Percentiles rank a stretch among this genome's conserved stretches.
Evolutionary conservation across 2,329 filamentous ascomycete species (phyloP).

Genomic region (Lachnellula subtilissima): DNA sequence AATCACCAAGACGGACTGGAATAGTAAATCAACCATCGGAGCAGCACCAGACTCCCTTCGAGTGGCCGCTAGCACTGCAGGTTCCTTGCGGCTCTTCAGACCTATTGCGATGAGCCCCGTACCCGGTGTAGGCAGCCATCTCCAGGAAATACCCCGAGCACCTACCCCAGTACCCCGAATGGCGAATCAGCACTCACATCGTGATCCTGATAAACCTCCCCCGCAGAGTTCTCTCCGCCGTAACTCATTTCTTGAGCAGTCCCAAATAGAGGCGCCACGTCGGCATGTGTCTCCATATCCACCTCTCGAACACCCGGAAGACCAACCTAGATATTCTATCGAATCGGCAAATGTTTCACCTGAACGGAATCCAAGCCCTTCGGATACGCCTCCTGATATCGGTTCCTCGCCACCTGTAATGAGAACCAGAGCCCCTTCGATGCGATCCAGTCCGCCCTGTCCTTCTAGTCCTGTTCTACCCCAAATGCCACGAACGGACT

Average conservation of each 20-base stretch:
- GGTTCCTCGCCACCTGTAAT: conserved; percentile 86
- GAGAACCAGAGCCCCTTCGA: conserved; percentile 53
- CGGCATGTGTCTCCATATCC: conserved; percentile 39
- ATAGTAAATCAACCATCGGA: conserved; percentile 68
- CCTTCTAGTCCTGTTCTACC: conserved; percentile 58
- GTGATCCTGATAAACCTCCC: conserved; percentile 15
- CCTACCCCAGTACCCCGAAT: conserved; percentile 66
- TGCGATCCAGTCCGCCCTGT: conserved; percentile 75
- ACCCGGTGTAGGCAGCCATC: conserved; percentile 45
- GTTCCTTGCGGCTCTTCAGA: conserved; percentile 78
- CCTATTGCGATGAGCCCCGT: conserved; percentile 56
- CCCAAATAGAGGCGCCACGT: conserved; percentile 34
- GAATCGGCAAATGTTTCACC: conserved; percentile 46
- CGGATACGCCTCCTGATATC: conserved; percentile 73
- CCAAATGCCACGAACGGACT: conserved; percentile 58
- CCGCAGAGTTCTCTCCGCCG: conserved; percentile 52
- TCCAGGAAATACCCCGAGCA: conserved; percentile 69
- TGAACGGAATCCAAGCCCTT: conserved; percentile 44
- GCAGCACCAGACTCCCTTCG: conserved; percentile 73
- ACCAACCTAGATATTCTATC: conserved; percentile 29
- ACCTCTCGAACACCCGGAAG: conserved; percentile 30
- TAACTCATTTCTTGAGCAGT: conserved; percentile 49
- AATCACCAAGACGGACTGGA: conserved; percentile 66
- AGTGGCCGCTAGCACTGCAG: conserved; percentile 85
- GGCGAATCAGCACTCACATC: conserved; percentile 34